Evolutionary conservation across 2,329 filamentous ascomycete genomes (phyloP).

Genomic region (Paecilomyces sp.): DNA sequence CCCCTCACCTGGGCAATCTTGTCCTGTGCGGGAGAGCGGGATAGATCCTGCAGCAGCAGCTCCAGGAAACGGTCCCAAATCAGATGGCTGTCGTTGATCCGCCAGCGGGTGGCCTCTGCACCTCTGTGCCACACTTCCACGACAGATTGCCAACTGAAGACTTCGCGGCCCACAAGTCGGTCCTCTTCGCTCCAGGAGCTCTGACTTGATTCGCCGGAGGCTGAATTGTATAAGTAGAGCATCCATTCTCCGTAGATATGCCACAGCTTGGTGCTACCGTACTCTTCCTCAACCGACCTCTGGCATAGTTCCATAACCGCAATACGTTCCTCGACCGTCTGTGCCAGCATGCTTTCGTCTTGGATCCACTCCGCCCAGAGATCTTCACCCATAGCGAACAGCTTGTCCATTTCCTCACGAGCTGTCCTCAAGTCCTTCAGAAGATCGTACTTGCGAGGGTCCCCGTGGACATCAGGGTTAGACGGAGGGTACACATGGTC

Average conservation of each 20-base stretch:
- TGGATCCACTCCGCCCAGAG: conserved; percentile 58
- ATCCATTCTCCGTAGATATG: conserved; percentile 57
- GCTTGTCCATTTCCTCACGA: conserved; percentile 53
- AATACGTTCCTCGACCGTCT: conserved; percentile 50
- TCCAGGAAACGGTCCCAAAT: conserved; percentile 57
- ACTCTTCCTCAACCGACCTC: conserved; percentile 54
- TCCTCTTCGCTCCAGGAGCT: conserved; percentile 49
- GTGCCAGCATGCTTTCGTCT: conserved; percentile 54
- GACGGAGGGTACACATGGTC: conserved; percentile 41
- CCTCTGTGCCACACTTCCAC: conserved; percentile 51
- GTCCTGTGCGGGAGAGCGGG: conserved; percentile 39
- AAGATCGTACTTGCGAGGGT: conserved; percentile 39
- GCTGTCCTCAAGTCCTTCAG: conserved; percentile 40
- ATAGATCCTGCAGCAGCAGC: conserved; percentile 47
- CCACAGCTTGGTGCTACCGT: conserved; percentile 55
- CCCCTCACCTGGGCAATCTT: conserved; percentile 43
- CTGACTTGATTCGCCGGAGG: conserved; percentile 33
- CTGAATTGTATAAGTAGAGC: conserved; percentile 48
- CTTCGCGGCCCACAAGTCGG: conserved; percentile 48
- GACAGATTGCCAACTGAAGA: conserved; percentile 52
- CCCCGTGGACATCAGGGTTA: conserved; percentile 36
- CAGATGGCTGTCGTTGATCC: conserved; percentile 53
- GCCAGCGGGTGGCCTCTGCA: conserved; percentile 51
- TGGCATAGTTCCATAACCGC: conserved; percentile 53
- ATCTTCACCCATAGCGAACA: conserved; percentile 57